Percentiles rank a stretch among this genome's conserved stretches.
Conservation (phyloP, 371 early-diverging fungal species). For the Mucor sp. region DNA sequence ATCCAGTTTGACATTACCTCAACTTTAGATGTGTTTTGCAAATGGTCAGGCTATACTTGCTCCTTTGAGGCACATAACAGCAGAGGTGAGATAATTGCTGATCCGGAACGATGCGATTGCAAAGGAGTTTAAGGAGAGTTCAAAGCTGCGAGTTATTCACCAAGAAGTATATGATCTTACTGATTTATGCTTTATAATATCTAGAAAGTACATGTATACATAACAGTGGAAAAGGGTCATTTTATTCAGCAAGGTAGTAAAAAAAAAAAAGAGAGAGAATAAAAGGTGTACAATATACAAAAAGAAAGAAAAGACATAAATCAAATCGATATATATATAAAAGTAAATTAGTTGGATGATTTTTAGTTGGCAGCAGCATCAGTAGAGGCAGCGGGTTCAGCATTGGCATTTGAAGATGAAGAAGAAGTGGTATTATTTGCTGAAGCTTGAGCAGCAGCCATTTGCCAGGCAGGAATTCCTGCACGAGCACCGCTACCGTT, state of each 20-base stretch:
- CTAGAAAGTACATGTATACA: too few species aligned
- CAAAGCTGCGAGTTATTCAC: too few species aligned
- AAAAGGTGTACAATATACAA: background rate
- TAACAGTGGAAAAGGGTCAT: background rate
- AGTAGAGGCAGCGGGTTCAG: background rate
- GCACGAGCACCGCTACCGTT: conserved; percentile 26
- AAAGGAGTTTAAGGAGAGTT: too few species aligned
- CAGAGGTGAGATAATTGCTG: too few species aligned
- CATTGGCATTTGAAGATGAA: conserved; percentile 6
- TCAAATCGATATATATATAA: background rate
- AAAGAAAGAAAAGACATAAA: background rate
- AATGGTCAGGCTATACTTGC: too few species aligned
- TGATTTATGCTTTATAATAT: too few species aligned
- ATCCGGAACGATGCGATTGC: too few species aligned
- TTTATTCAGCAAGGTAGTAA: background rate
- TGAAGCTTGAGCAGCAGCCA: conserved; percentile 45
- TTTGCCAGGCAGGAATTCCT: conserved; percentile 82
- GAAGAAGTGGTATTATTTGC: conserved; percentile 5
- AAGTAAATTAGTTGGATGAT: background rate
- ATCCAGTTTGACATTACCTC: too few species aligned
- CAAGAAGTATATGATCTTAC: too few species aligned
- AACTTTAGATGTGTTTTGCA: too few species aligned
- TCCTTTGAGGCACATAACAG: too few species aligned
- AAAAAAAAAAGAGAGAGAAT: background rate
- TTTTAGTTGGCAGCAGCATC: background rate